phyloP scores from a whole-genome alignment of 2,329 filamentous ascomycete genomes.

The Talaromyces funiculosus region DNA sequence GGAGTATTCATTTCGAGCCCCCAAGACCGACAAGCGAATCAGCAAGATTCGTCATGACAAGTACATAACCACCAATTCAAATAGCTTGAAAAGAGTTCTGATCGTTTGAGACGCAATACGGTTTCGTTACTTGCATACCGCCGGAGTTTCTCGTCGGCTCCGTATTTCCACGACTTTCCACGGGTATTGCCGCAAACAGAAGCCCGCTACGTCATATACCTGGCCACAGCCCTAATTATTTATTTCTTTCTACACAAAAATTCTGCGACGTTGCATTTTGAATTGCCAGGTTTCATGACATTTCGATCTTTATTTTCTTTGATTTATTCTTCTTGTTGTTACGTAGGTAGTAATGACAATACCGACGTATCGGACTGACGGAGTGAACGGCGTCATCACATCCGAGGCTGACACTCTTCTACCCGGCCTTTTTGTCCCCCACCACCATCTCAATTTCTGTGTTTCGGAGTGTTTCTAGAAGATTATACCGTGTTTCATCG shows the following conservation, averaged over 20 bases:
- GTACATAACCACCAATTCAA: background rate
- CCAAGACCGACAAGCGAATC: background rate
- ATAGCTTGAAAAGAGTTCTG: too few relatives aligned
- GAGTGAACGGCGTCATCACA: background rate
- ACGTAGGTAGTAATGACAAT: background rate
- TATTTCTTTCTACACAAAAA: background rate
- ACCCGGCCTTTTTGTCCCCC: background rate
- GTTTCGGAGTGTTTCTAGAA: background rate
- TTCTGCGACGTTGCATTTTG: background rate
- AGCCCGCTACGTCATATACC: background rate
- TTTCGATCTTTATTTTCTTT: background rate
- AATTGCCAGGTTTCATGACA: background rate
- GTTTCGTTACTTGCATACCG: background rate
- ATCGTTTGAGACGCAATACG: background rate
- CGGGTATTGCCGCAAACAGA: slow-evolving; percentile 1
- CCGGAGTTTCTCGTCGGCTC: background rate
- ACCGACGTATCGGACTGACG: background rate
- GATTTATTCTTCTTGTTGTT: background rate
- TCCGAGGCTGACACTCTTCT: background rate
- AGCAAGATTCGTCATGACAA: background rate
- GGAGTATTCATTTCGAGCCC: background rate
- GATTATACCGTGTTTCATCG: background rate
- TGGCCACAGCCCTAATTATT: background rate
- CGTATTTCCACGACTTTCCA: slow-evolving; percentile 1
- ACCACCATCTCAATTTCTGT: background rate